Conservation (phyloP, 2,329 filamentous ascomycete genomes). For the Clonostachys rhizophaga region DNA sequence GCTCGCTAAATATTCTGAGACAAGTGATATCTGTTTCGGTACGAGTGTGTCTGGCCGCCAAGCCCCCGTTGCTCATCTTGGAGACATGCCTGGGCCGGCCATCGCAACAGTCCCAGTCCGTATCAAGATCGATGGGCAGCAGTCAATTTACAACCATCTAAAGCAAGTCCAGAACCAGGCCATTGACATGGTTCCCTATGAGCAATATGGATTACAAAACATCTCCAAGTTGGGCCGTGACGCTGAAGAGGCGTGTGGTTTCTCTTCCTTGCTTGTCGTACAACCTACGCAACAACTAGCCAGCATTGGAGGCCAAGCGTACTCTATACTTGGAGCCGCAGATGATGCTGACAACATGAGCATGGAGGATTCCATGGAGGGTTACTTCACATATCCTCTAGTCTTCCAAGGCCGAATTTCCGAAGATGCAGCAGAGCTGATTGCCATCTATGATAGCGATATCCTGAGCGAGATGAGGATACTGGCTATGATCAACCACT, state of each 20-base stretch:
- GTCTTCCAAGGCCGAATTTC: conserved; percentile 2
- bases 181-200: conserved; percentile 7
- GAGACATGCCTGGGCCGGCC: conserved; percentile 3
- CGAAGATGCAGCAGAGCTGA: conserved; percentile 1
- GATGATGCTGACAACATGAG: background rate
- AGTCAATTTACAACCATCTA: conserved; percentile 3
- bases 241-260: background rate
- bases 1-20: background rate
- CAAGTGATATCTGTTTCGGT: background rate
- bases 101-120: conserved; percentile 4
- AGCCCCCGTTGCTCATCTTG: conserved; percentile 1
- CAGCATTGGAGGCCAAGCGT: background rate
- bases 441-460: conserved; percentile 1
- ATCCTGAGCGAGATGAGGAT: conserved; percentile 4
- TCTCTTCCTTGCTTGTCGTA: background rate
- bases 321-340: background rate
- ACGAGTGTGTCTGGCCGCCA: background rate
- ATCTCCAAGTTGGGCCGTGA: conserved; percentile 6
- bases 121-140: conserved; percentile 1
- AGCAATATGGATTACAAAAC: conserved; percentile 8
- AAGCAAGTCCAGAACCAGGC: conserved; percentile 5
- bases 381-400: conserved; percentile 6
- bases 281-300: conserved; percentile 1
- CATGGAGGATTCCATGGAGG: conserved; percentile 3
- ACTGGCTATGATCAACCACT: conserved; percentile 6